Conservation (phyloP, 805 yeast species). For the Maudiozyma pseudohumilis region DNA sequence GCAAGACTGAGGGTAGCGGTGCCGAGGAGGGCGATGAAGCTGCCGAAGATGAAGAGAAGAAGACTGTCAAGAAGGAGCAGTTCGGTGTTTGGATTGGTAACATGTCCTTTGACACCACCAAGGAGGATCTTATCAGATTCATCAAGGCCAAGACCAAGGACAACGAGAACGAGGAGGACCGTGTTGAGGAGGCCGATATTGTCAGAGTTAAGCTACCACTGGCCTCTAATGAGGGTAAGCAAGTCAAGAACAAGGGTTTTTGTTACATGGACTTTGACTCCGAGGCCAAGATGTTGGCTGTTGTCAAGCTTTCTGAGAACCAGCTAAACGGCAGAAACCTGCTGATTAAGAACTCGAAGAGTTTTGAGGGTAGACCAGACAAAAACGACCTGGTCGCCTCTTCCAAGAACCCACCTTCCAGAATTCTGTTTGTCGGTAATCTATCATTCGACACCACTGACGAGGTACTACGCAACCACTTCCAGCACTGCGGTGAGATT, state of each 20-base stretch:
- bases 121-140: constrained; percentile 61
- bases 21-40: constrained; percentile 23
- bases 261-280: constrained; percentile 79
- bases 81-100: constrained; percentile 94
- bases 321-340: constrained; percentile 76
- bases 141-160: constrained; percentile 48
- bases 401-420: constrained; percentile 76
- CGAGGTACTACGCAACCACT: constrained; percentile 66
- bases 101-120: constrained; percentile 71
- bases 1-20: constrained; percentile 19
- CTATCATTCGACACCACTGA: constrained; percentile 85
- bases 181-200: constrained; percentile 47
- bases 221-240: constrained; percentile 44
- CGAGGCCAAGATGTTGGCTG: constrained; percentile 48
- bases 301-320: constrained; percentile 59
- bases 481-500: constrained; percentile 88
- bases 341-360: constrained; percentile 69
- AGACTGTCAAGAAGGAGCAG: constrained; percentile 37
- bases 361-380: constrained; percentile 82
- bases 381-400: constrained; percentile 37
- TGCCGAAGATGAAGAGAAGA: constrained; percentile 25
- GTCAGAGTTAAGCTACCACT: constrained; percentile 74
- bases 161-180: constrained; percentile 28
- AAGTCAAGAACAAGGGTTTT: constrained; percentile 60
- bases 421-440: constrained; percentile 87